Conservation (phyloP, 2,329 filamentous ascomycete genomes). For the Mycosphaerella sp. region DNA sequence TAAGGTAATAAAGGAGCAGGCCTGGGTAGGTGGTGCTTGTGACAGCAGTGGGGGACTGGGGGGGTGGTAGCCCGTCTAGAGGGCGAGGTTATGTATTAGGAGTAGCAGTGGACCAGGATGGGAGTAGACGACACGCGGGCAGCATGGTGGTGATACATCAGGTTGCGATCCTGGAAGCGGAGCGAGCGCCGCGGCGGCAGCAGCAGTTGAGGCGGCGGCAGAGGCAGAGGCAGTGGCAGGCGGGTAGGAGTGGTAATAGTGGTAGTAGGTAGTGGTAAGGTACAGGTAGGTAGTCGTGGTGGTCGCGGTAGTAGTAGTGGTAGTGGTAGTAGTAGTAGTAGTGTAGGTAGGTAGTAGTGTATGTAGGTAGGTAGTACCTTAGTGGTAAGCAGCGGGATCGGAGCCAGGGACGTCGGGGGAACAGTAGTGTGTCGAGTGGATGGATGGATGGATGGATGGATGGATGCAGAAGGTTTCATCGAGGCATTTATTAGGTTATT, state of each 20-base stretch:
- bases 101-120: conserved; percentile 10
- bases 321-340: too few species aligned
- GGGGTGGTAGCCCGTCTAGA: conserved; percentile 11
- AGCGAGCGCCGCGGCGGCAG: conserved; percentile 10
- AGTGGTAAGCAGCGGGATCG: neutral
- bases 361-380: neutral
- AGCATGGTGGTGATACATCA: conserved; percentile 17
- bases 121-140: conserved; percentile 7
- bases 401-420: conserved; percentile 5
- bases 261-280: too few species aligned
- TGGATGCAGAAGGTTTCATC: conserved; percentile 17
- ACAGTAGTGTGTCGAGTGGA: neutral
- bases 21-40: neutral
- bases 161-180: conserved; percentile 8
- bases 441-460: neutral
- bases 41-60: conserved; percentile 8
- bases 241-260: too few species aligned
- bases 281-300: too few species aligned
- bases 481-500: conserved; percentile 1
- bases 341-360: too few species aligned
- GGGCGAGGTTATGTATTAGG: neutral
- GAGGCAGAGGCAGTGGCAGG: too few species aligned
- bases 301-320: too few species aligned
- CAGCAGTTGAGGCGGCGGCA: neutral
- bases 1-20: neutral